A percentile compares a stretch with the other conserved stretches of the same genome.
Evolutionary conservation across 2,329 filamentous ascomycete species (phyloP).

Genomic region (Thielaviopsis musarum): DNA sequence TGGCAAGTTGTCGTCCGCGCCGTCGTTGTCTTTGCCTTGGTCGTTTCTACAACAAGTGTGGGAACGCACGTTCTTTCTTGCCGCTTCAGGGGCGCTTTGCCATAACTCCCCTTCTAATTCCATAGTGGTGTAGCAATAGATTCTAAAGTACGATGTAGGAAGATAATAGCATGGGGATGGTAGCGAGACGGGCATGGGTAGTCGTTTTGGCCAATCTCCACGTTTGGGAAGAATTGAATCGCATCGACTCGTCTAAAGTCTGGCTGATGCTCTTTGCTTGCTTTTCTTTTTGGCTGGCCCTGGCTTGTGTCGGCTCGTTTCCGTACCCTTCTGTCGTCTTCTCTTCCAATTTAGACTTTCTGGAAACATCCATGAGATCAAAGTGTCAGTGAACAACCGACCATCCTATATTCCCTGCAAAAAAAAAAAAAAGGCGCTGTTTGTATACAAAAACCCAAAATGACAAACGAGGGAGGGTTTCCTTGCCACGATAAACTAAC

Average conservation of each 20-base stretch:
- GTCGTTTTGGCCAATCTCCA: neutral
- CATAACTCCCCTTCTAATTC: neutral
- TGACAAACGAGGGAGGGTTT: neutral
- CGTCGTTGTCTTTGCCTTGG: neutral
- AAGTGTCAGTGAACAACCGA: neutral
- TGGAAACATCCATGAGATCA: neutral
- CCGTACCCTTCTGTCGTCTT: neutral
- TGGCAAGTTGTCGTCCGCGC: neutral
- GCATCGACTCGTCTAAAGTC: neutral
- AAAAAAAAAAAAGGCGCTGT: neutral
- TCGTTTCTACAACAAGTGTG: neutral
- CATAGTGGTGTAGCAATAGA: neutral
- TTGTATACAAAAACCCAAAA: too few relatives aligned
- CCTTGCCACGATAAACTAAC: too few relatives aligned
- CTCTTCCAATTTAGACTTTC: neutral
- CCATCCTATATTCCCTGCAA: neutral
- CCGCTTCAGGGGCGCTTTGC: neutral
- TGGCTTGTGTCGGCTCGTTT: neutral
- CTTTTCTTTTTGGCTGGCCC: neutral
- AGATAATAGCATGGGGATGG: neutral
- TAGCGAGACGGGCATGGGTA: neutral
- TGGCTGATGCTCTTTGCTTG: neutral
- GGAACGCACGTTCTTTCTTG: neutral
- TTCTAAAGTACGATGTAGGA: neutral
- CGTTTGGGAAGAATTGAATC: neutral